phyloP scores from a whole-genome alignment of 2,329 filamentous ascomycete genomes.

The Fusarium nisikadoi region DNA sequence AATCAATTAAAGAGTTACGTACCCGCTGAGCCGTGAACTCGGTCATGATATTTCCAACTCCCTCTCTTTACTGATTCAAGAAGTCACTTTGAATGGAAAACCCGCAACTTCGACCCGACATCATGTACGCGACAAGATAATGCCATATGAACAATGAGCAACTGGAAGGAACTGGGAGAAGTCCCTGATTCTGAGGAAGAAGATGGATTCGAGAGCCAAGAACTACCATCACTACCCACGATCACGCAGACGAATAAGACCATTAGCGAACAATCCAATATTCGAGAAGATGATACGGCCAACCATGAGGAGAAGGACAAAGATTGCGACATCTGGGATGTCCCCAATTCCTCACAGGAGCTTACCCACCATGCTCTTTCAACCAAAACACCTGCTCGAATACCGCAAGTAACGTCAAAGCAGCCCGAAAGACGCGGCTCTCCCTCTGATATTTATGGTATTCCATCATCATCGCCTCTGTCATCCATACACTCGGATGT shows the following conservation, averaged over 20 bases:
- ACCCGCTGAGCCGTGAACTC: slow-evolving; percentile 10
- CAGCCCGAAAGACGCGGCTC: not conserved
- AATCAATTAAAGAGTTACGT: slow-evolving; percentile 35
- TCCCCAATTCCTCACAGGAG: slow-evolving; percentile 51
- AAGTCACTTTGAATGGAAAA: not conserved
- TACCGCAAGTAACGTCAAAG: slow-evolving; percentile 5
- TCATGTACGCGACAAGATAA: slow-evolving; percentile 40
- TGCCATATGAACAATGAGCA: slow-evolving; percentile 53
- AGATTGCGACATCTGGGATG: slow-evolving; percentile 50
- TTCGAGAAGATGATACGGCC: not conserved
- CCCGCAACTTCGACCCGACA: not conserved
- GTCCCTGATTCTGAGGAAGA: slow-evolving; percentile 64
- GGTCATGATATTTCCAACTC: slow-evolving; percentile 16
- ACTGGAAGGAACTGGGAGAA: slow-evolving; percentile 62
- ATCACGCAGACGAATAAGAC: slow-evolving; percentile 6
- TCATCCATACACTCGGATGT: slow-evolving; percentile 48
- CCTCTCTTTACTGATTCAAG: not conserved
- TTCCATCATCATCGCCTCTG: slow-evolving; percentile 49
- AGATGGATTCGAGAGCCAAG: slow-evolving; percentile 54
- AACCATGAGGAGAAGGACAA: slow-evolving; percentile 14
- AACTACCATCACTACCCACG: slow-evolving; percentile 23
- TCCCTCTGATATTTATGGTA: not conserved
- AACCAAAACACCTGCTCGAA: slow-evolving; percentile 8
- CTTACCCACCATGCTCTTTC: not conserved
- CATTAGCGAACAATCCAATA: not conserved